Evolutionary conservation across 225 moss, liverwort and hornwort species (phyloP).

Genomic region (Sphagnum contortum): DNA sequence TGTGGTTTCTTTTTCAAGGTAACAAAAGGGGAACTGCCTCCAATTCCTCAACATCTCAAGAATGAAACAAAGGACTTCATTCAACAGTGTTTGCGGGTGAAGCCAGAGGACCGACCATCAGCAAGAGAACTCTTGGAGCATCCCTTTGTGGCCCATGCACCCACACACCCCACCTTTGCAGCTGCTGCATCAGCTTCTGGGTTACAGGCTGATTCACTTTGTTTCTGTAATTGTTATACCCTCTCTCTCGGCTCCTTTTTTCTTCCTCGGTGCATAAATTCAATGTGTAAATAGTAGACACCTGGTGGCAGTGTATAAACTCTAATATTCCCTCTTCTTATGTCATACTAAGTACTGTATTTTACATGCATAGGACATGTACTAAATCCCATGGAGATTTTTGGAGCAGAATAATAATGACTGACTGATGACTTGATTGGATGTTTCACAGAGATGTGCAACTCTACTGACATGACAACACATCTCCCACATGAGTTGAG

Average conservation of each 20-base stretch:
- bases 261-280: too few species aligned
- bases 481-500: too few species aligned
- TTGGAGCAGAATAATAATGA: too few species aligned
- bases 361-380: too few species aligned
- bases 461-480: too few species aligned
- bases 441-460: too few species aligned
- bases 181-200: constrained; percentile 18
- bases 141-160: constrained; percentile 67
- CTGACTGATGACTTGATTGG: too few species aligned
- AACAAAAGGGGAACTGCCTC: constrained; percentile 67
- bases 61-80: constrained; percentile 60
- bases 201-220: neutral
- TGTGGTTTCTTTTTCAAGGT: constrained; percentile 72
- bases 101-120: constrained; percentile 63
- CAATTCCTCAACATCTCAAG: constrained; percentile 71
- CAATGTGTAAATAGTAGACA: too few species aligned
- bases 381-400: too few species aligned
- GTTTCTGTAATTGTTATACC: neutral
- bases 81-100: constrained; percentile 43
- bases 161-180: constrained; percentile 22
- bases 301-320: too few species aligned
- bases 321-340: too few species aligned
- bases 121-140: constrained; percentile 64
- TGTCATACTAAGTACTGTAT: too few species aligned
- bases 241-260: neutral